These are phyloP conservation scores for Curvularia spicifera DNA, from an alignment of 2,329 filamentous ascomycete genomes.

Conservation along the genomic window DNA sequence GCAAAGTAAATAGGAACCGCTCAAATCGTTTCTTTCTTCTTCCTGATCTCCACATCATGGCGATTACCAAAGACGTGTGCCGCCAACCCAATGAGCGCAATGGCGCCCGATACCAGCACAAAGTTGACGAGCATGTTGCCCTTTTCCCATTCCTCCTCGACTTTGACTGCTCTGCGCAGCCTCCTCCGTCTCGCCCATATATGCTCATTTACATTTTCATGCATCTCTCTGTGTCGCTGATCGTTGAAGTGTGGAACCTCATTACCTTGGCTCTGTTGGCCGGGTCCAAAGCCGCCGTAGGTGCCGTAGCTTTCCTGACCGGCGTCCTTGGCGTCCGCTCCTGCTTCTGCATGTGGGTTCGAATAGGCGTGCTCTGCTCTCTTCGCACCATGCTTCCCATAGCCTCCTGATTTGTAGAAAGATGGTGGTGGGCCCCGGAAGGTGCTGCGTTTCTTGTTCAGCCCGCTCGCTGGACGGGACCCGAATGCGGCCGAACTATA, in stretches of 20 bases:
- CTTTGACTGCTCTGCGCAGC: slow-evolving; percentile 17
- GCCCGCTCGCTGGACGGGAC: slow-evolving; percentile 77
- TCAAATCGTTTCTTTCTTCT: slow-evolving; percentile 12
- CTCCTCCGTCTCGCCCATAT: slow-evolving; percentile 52
- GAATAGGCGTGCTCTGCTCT: slow-evolving; percentile 55
- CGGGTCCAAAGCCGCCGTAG: slow-evolving; percentile 64
- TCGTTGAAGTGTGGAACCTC: slow-evolving; percentile 79
- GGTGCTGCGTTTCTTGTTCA: slow-evolving; percentile 75
- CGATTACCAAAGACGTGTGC: slow-evolving; percentile 29
- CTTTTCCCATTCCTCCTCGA: slow-evolving; percentile 33
- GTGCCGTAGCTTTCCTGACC: slow-evolving; percentile 42
- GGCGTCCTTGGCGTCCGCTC: slow-evolving; percentile 26
- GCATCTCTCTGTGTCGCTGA: slow-evolving; percentile 73
- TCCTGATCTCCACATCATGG: slow-evolving; percentile 10
- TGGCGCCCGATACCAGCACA: slow-evolving; percentile 33
- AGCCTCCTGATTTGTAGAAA: slow-evolving; percentile 84
- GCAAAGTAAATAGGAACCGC: not conserved
- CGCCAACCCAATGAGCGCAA: slow-evolving; percentile 34
- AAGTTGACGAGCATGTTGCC: slow-evolving; percentile 42
- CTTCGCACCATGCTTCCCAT: slow-evolving; percentile 70
- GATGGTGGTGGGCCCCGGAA: slow-evolving; percentile 88
- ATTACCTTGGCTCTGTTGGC: slow-evolving; percentile 57
- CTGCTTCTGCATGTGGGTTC: slow-evolving; percentile 20
- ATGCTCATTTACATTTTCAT: slow-evolving; percentile 66
- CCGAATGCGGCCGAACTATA: slow-evolving; percentile 65